These are phyloP conservation scores for Oleoguttula mirabilis DNA, from an alignment of 495 filamentous ascomycete genomes.

Conservation along the genomic window DNA sequence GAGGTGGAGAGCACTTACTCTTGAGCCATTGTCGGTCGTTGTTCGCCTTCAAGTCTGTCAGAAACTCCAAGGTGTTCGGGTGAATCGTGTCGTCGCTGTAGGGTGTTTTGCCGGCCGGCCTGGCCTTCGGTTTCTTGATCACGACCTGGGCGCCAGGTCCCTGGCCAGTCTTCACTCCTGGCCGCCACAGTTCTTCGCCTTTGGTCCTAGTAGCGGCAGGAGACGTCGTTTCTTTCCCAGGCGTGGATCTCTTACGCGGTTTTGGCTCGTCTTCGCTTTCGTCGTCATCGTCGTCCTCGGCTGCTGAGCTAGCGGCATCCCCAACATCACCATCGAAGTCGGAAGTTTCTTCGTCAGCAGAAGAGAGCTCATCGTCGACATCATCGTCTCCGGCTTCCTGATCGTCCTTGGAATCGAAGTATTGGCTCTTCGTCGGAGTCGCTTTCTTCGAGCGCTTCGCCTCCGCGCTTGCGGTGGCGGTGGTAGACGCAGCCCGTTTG, in stretches of 20 bases:
- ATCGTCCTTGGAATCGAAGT: slow-evolving; percentile 34
- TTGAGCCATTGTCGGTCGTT: slow-evolving; percentile 78
- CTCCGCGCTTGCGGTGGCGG: slow-evolving; percentile 20
- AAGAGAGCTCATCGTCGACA: slow-evolving; percentile 25
- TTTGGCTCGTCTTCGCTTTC: slow-evolving; percentile 25
- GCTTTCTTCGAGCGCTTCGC: slow-evolving; percentile 40
- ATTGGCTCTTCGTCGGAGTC: slow-evolving; percentile 47
- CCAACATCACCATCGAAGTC: slow-evolving; percentile 23
- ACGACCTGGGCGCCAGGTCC: slow-evolving; percentile 51
- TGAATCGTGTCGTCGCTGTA: slow-evolving; percentile 64
- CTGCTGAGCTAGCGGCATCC: not conserved
- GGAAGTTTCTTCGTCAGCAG: slow-evolving; percentile 30
- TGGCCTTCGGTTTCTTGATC: slow-evolving; percentile 57
- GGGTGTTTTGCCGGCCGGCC: slow-evolving; percentile 49
- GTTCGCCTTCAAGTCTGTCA: slow-evolving; percentile 60
- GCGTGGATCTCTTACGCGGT: slow-evolving; percentile 17
- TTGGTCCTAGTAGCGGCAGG: slow-evolving; percentile 15
- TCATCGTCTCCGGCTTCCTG: slow-evolving; percentile 19
- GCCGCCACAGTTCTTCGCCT: slow-evolving; percentile 41
- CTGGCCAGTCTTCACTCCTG: slow-evolving; percentile 44
- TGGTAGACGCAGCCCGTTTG: slow-evolving; percentile 26
- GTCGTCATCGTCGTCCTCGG: slow-evolving; percentile 21
- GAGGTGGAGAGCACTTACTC: no score
- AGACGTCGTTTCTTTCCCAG: slow-evolving; percentile 21
- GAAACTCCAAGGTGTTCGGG: slow-evolving; percentile 69